phyloP scores from a whole-genome alignment of 78 protist species.

The Diacronema lutheri region DNA sequence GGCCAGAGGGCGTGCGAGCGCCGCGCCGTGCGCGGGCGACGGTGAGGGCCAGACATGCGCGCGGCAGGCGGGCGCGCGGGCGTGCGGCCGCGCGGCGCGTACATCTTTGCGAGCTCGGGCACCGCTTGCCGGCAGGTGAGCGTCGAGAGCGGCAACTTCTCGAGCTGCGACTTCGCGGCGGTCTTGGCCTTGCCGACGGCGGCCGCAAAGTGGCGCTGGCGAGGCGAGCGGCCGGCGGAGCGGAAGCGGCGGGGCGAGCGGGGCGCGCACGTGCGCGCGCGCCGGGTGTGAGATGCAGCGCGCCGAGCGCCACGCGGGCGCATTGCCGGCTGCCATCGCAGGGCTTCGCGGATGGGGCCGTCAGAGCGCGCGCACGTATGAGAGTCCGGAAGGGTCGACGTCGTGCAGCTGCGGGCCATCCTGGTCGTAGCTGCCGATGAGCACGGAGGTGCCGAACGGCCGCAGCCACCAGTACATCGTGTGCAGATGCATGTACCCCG shows the following conservation, averaged over 20 bases:
- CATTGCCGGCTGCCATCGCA: too few species aligned
- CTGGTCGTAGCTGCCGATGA: constrained; percentile 70
- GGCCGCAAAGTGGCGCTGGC: neutral
- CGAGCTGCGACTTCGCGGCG: constrained; percentile 91
- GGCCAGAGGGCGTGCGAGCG: too few species aligned
- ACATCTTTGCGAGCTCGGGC: neutral
- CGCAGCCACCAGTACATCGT: constrained; percentile 86
- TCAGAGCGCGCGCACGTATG: constrained; percentile 7
- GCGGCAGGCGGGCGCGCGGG: too few species aligned
- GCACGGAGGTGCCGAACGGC: constrained; percentile 92
- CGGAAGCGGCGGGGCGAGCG: neutral
- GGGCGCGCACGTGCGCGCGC: neutral
- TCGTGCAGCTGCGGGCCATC: constrained; percentile 85
- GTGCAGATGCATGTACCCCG: constrained; percentile 51
- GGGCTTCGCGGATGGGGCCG: neutral
- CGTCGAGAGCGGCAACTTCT: constrained; percentile 75
- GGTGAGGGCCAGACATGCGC: too few species aligned
- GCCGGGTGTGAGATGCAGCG: neutral
- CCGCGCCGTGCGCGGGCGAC: too few species aligned
- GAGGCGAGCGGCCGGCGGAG: too few species aligned
- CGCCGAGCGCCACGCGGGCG: neutral
- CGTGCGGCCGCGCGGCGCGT: too few species aligned
- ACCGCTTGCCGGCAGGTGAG: constrained; percentile 83
- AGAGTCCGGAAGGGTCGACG: constrained; percentile 93
- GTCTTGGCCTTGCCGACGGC: constrained; percentile 85